These are phyloP conservation scores for Aspergillus sp. DNA, from an alignment of 2,329 filamentous ascomycete genomes.

Conservation along the genomic window DNA sequence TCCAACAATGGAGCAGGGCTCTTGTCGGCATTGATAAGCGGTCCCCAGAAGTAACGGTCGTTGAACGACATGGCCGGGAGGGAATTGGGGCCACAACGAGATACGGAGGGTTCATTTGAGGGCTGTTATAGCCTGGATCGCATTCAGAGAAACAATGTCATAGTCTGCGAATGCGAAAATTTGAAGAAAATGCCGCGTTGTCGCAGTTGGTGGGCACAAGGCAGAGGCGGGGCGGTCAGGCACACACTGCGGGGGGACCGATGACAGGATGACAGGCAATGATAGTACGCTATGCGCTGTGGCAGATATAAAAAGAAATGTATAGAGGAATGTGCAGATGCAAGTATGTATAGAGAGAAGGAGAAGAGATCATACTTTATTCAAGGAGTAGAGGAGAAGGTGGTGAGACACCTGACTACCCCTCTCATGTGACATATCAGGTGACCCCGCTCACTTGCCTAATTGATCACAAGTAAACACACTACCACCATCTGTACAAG, in stretches of 20 bases:
- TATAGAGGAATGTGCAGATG: too few relatives aligned
- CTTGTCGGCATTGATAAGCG: slow-evolving; percentile 61
- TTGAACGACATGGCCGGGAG: slow-evolving; percentile 24
- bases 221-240: slow-evolving; percentile 4
- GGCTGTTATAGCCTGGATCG: slow-evolving; percentile 1
- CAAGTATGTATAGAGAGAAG: too few relatives aligned
- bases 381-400: too few relatives aligned
- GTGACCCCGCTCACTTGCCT: too few relatives aligned
- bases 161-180: neutral
- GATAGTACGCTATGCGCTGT: too few relatives aligned
- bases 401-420: too few relatives aligned
- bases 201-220: neutral
- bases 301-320: too few relatives aligned
- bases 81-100: slow-evolving; percentile 9
- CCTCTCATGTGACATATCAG: too few relatives aligned
- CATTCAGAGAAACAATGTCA: neutral
- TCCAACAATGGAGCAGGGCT: slow-evolving; percentile 60
- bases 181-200: neutral
- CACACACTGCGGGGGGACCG: neutral
- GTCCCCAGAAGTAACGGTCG: slow-evolving; percentile 47
- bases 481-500: too few relatives aligned
- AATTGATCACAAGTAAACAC: too few relatives aligned
- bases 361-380: too few relatives aligned
- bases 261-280: neutral
- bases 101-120: slow-evolving; percentile 10